These are phyloP conservation scores for Phylloporus sp. DNA, from an alignment of 768 basidiomycete genomes.

Conservation along the genomic window DNA sequence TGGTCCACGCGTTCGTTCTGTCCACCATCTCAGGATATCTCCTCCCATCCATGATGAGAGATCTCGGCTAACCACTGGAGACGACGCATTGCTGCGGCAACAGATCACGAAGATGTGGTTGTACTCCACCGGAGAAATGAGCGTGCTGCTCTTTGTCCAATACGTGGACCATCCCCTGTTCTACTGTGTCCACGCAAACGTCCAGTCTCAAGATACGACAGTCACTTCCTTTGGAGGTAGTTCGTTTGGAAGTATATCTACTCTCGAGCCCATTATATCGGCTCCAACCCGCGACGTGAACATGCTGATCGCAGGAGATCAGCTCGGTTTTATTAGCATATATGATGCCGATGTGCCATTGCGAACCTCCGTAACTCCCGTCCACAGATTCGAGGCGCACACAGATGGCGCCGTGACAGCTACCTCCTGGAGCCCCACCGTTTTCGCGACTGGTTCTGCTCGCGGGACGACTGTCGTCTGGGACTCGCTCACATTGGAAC, in stretches of 20 bases:
- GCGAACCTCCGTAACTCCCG: constrained; percentile 28
- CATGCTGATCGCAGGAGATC: constrained; percentile 63
- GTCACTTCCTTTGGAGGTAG: constrained; percentile 48
- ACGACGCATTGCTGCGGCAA: background rate
- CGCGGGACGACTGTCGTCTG: constrained; percentile 57
- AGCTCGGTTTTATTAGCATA: constrained; percentile 58
- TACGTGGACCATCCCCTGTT: constrained; percentile 50
- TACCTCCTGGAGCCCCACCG: constrained; percentile 55
- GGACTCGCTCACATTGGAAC: constrained; percentile 62
- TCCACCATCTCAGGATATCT: constrained; percentile 34
- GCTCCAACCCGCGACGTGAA: constrained; percentile 33
- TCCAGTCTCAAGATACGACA: constrained; percentile 26
- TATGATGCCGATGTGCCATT: constrained; percentile 46
- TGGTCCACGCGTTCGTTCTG: constrained; percentile 9
- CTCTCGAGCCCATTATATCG: constrained; percentile 47
- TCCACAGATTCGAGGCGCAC: constrained; percentile 58
- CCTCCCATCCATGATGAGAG: constrained; percentile 28
- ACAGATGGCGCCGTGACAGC: constrained; percentile 61
- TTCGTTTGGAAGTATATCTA: constrained; percentile 48
- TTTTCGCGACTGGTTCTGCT: constrained; percentile 64
- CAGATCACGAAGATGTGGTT: constrained; percentile 18
- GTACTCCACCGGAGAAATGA: constrained; percentile 3
- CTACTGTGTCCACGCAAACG: constrained; percentile 45
- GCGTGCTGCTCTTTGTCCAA: constrained; percentile 41
- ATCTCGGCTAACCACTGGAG: background rate